These are phyloP conservation scores for Nepenthes alata DNA, from an alignment of 179 eudicot species.

Conservation along the genomic window DNA sequence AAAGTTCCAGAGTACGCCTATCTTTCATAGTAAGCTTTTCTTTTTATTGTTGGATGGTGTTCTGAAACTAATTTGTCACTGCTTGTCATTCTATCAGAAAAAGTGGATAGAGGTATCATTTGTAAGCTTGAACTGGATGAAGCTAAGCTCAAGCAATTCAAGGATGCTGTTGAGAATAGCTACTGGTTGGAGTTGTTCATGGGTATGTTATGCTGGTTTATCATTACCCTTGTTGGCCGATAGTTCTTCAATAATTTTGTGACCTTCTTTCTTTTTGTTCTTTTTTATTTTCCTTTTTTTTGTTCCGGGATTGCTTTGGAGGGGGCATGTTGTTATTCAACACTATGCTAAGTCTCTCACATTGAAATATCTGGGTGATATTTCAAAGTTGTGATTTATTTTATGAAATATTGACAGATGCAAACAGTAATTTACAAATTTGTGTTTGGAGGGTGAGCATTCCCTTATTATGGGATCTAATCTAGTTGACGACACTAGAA, in stretches of 20 bases:
- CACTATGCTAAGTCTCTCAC: no score
- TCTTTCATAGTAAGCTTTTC: background rate
- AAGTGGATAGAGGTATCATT: slow-evolving; percentile 22
- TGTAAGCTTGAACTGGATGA: slow-evolving; percentile 32
- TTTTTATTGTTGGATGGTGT: background rate
- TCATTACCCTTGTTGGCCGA: background rate
- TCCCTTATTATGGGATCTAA: no score
- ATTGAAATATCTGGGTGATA: no score
- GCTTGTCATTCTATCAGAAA: slow-evolving; percentile 12
- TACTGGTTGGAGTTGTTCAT: slow-evolving; percentile 43
- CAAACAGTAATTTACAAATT: no score
- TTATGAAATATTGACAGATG: no score
- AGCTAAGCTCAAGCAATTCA: slow-evolving; percentile 39
- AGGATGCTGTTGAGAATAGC: slow-evolving; percentile 31
- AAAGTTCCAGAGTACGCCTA: slow-evolving; percentile 37
- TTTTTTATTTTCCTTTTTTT: background rate
- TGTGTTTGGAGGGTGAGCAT: no score
- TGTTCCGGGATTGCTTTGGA: background rate
- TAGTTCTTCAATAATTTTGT: no score
- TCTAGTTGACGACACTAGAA: no score
- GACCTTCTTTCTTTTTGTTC: no score
- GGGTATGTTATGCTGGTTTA: slow-evolving; percentile 22
- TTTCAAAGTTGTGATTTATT: background rate
- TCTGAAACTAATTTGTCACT: background rate
- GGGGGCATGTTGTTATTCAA: background rate